Base-by-base conservation (phyloP, 768 basidiomycete species). In the Suillus occidentalis region DNA sequence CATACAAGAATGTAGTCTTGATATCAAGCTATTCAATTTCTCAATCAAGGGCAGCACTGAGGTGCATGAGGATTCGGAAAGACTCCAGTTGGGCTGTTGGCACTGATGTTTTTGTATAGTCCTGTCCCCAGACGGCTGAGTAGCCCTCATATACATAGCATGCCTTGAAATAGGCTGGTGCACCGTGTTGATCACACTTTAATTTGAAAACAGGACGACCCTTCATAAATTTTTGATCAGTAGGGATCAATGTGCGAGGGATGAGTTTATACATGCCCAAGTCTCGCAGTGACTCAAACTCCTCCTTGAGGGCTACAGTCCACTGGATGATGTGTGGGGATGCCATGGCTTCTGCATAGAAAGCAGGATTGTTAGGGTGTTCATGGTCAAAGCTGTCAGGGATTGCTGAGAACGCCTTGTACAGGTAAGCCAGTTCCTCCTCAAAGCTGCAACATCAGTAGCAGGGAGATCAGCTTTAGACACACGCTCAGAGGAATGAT, bases 211-310 rank as follows among this genome's bases (percentile, higher is more conserved):
- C 5, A 0, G 43, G 43, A 4, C 20, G 4, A 0, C 43, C 43
- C 13, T 45, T 45, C 43, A 45, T 45, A 1, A 45, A 0, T 5
- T 45, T 20, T 0, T 2, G 4, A 0, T 20, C 43, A 0, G 43
- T 0, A 1, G 43, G 43, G 0, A 45, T 4, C 0, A 20, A 4
- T 0, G 43, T 3, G 0, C 4, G 20, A 0, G 43, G 43, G 0
- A 45, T 20, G 0, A 45, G 20, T 10, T 20, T 45, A 2, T 45
- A 20, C 0, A 45, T 20, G 0, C 43, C 9, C 3, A 45, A 20
- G 0, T 20, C 9, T 1, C 6, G 3, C 1, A 20, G 20, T 3
- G 43, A 45, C 0, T 20, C 4, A 4, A 45, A 45, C 3, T 45
- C 20, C 7, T 45, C 20, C 0, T 20, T 2, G 4, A 45, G 2